Conservation (phyloP, 345 rosid species). For the Eucalyptus marginata region DNA sequence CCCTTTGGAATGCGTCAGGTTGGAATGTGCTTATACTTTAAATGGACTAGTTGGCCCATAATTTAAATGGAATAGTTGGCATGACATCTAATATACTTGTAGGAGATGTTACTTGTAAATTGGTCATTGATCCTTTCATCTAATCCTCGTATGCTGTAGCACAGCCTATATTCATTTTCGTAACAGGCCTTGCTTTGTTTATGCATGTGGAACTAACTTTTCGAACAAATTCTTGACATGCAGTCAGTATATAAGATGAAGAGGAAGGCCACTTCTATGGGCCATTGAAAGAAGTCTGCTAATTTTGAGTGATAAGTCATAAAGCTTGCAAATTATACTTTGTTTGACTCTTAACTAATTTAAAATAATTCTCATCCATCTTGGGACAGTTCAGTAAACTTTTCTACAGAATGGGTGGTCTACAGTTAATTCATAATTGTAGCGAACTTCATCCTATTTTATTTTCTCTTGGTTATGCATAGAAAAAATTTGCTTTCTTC, state of each 20-base stretch:
- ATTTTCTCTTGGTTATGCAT: neutral
- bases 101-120: neutral
- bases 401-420: neutral
- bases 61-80: neutral
- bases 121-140: neutral
- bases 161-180: neutral
- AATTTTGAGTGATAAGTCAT: neutral
- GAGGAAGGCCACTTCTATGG: neutral
- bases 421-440: neutral
- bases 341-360: neutral
- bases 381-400: neutral
- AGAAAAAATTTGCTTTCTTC: neutral
- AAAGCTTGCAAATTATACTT: neutral
- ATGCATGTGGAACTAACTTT: neutral
- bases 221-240: neutral
- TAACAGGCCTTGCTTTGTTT: neutral
- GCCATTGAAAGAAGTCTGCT: neutral
- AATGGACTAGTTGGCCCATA: neutral
- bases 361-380: neutral
- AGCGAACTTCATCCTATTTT: neutral
- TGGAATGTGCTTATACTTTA: neutral
- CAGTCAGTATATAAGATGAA: neutral
- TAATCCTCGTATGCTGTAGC: neutral
- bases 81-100: neutral
- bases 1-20: neutral